phyloP scores from a whole-genome alignment of 768 basidiomycete genomes.

The Dentipellis sp. region DNA sequence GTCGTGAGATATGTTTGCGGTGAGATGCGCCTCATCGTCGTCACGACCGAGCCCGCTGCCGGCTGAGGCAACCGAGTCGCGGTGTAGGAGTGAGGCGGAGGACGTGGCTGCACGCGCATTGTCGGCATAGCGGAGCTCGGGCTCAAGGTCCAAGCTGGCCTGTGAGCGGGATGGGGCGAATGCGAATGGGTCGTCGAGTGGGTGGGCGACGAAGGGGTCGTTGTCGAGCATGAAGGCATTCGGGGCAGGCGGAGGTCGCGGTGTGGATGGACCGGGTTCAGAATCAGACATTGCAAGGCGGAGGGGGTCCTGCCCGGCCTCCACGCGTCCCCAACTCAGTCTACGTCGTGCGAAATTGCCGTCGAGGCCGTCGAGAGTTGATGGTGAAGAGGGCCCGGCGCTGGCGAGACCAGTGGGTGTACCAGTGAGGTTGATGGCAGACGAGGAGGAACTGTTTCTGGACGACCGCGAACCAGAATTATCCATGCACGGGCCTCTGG shows the following conservation, averaged over 20 bases:
- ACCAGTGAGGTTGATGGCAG: constrained; percentile 46
- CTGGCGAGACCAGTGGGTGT: constrained; percentile 33
- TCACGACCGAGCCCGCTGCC: constrained; percentile 34
- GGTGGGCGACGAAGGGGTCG: constrained; percentile 41
- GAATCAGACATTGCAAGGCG: constrained; percentile 25
- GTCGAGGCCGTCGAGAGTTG: constrained; percentile 27
- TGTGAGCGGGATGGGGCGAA: not conserved
- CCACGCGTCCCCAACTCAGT: constrained; percentile 48
- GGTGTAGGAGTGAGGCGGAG: constrained; percentile 39
- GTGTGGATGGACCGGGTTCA: constrained; percentile 13
- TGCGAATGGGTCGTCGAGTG: constrained; percentile 23
- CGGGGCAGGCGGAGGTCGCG: not conserved
- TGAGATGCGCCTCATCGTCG: constrained; percentile 53
- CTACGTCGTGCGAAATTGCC: constrained; percentile 37
- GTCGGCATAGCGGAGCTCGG: constrained; percentile 24
- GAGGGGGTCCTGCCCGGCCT: constrained; percentile 39
- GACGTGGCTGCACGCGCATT: constrained; percentile 36
- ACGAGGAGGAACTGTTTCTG: constrained; percentile 35
- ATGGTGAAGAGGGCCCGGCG: constrained; percentile 45
- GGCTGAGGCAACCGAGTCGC: constrained; percentile 24
- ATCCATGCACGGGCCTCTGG: constrained; percentile 3
- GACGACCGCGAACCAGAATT: constrained; percentile 1
- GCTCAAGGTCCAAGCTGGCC: not conserved
- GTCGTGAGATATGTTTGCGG: constrained; percentile 36
- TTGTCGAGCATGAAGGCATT: constrained; percentile 21